Evolutionary conservation across 192 early-diverging fungal genomes (phyloP), one percentile per base, ranked within the genome.

Genomic region (Dissophora ornata): DNA sequence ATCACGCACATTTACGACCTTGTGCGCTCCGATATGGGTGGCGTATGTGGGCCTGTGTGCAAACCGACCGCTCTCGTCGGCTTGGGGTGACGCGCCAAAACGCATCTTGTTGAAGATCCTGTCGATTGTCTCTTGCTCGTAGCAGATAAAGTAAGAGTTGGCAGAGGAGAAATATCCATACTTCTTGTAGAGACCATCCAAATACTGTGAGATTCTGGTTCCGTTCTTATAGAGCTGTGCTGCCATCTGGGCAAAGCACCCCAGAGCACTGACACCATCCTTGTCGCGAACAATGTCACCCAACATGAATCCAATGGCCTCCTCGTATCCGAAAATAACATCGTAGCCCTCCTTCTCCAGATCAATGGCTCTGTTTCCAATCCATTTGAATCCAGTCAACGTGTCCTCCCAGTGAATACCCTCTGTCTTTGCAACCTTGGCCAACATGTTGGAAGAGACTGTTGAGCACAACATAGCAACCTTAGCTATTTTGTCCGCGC

Each of bases 351-450:
- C 67, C 16, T 81, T 66, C 60, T 86, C 83, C 68, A 97, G 62
- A 11, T 87, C 82, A 30, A 91, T 85, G 29, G 91, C 91, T 33
- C 85, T 81, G 79, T 97, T 98, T 21, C 94, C 92, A 56, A 98
- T 88, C 93, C 94, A 98, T 79, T 98, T 98, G 86, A 98, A 97
- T 28, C 96, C 96, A 11, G 96, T 98, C 46, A 97, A 83, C 2
- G 96, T 96, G 69, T 97, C 96, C 42, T 91, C 90, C 75, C 95
- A 98, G 36, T 82, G 81, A 62, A 96, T 87, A 10, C 94, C 93
- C 62, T 96, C 91, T 7, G 71, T 73, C 19, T 82, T 78, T 0
- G 92, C 92, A 80, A 98, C 86, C 32, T 79, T 84, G 32, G 79
- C 83, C 46, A 98, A 85, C 88, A 97, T 92, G 49, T 88, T 92